Evolutionary conservation across 441 rosid species (phyloP).

Genomic region (Aleurites moluccanus): DNA sequence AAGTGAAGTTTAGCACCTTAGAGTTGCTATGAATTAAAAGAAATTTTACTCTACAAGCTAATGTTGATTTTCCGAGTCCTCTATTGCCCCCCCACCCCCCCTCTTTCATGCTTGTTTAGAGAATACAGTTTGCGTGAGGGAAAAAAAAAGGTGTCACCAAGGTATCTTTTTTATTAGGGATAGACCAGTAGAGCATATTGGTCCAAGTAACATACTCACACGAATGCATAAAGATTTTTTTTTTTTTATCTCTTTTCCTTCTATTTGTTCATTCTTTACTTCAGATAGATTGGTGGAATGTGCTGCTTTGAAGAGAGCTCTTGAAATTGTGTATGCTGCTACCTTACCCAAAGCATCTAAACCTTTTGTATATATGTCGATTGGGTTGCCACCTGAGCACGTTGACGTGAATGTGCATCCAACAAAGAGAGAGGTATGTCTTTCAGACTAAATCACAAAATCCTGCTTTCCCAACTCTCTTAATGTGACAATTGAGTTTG

Average conservation of each 20-base stretch:
- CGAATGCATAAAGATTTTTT: not conserved
- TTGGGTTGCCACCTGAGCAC: slow-evolving; percentile 81
- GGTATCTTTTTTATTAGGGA: not conserved
- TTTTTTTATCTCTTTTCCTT: not conserved
- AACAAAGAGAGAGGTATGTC: slow-evolving; percentile 80
- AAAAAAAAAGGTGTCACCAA: not conserved
- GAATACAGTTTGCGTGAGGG: not conserved
- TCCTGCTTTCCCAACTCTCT: not conserved
- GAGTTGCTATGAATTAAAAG: not conserved
- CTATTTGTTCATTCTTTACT: slow-evolving; percentile 9
- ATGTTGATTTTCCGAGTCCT: not conserved
- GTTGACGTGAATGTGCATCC: slow-evolving; percentile 98
- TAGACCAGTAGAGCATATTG: not conserved
- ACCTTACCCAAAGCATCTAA: slow-evolving; percentile 93
- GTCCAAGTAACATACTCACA: not conserved
- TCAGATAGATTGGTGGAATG: slow-evolving; percentile 96
- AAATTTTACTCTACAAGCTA: not conserved
- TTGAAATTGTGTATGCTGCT: slow-evolving; percentile 91
- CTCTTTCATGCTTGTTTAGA: not conserved
- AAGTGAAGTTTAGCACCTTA: not conserved
- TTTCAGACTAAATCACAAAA: slow-evolving; percentile 12
- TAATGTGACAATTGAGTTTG: slow-evolving; percentile 1
- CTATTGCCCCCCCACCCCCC: too few species aligned
- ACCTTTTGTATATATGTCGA: slow-evolving; percentile 90
- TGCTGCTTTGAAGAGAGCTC: slow-evolving; percentile 81